Evolutionary conservation across 441 rosid species (phyloP), one percentile per base, ranked within the genome.

Genomic region (Populus hybrid): DNA sequence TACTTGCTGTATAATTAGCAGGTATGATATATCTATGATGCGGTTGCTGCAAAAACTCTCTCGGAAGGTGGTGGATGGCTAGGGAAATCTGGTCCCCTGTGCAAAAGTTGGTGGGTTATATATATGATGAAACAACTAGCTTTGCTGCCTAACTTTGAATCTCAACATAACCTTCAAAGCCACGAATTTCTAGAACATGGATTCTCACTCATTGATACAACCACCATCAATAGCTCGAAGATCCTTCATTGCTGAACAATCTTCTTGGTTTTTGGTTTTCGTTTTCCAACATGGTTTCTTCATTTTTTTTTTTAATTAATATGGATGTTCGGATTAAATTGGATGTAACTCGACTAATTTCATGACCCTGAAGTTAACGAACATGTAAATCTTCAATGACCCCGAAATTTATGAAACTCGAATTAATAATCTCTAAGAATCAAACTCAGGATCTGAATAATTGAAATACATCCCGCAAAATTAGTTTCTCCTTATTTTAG

Each of bases 331-430:
- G 3, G 30, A 28, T 28, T 2, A 28, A 3, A 0, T 28, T 28
- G 3, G 4, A 28, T 0, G 30, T 0, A 28, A 3, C 3, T 28
- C 3, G 5, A 42, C 3, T 42, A 11, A 42, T 42, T 0, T 11
- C 16, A 10, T 4, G 32, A 0, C 0, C 6, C 0, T 32, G 0
- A 32, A 32, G 0, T 32, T 32, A 32, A 32, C 0, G 0, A 5
- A 32, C 0, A 32, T 32, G 0, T 32, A 32, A 32, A 5, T 32
- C 0, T 32, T 32, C 5, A 32, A 5, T 32, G 1, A 0, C 0
- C 1, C 1, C 0, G 0, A 32, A 0, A 5, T 32, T 32, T 32
- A 5, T 32, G 0, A 0, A 0, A 32, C 6, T 32, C 6, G 1
- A 32, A 32, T 0, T 32, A 0, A 32, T 32, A 0, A 32, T 5